Conservation (phyloP, 1,284 basidiomycete species). For the Exobasidium rhododendri region DNA sequence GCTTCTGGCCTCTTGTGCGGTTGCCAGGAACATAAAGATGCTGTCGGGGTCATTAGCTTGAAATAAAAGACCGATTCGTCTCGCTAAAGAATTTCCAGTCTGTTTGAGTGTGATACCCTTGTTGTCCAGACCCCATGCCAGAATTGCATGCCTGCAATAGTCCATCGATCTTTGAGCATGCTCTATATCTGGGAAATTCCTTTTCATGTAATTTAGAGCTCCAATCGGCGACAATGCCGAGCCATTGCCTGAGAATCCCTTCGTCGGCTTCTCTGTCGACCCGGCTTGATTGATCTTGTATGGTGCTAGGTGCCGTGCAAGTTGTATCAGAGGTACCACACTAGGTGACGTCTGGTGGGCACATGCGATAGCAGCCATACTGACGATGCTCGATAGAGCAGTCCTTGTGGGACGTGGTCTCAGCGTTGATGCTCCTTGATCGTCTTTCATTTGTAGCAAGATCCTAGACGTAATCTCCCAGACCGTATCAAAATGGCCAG, state of each 20-base stretch:
- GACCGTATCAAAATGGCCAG: not conserved
- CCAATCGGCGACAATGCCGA: not conserved
- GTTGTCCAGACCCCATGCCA: constrained; percentile 7
- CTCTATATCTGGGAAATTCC: not conserved
- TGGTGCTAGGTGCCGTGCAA: not conserved
- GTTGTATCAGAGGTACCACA: not conserved
- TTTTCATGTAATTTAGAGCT: not conserved
- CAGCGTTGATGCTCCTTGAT: too few species aligned
- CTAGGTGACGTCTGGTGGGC: not conserved
- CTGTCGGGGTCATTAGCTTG: not conserved
- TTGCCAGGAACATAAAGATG: not conserved
- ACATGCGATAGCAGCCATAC: not conserved
- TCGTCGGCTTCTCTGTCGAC: not conserved
- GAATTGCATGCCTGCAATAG: constrained; percentile 3
- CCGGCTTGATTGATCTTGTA: not conserved
- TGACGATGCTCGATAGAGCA: not conserved
- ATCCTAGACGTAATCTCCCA: not conserved
- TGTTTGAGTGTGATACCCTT: not conserved
- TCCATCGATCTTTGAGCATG: not conserved
- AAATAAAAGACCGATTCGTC: not conserved
- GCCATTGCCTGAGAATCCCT: not conserved
- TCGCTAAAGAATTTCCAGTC: not conserved
- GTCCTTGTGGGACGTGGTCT: too few species aligned
- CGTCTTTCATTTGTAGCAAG: too few species aligned
- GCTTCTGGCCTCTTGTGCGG: not conserved